Conservation (phyloP, 192 early-diverging fungal genomes). For the Gigaspora rosea region DNA sequence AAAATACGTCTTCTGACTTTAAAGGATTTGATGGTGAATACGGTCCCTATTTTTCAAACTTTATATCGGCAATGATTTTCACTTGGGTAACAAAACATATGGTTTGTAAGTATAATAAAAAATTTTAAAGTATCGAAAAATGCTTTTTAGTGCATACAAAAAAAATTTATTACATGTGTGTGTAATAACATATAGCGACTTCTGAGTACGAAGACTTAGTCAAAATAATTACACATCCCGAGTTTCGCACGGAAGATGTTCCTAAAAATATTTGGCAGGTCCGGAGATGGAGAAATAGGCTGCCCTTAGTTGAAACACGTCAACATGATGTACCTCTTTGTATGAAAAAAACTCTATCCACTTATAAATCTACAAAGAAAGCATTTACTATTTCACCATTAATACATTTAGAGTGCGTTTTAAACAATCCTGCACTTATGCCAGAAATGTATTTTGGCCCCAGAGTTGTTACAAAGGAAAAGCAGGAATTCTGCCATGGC, state of each 20-base stretch:
- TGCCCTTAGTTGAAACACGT: neutral
- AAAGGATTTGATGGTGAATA: too few relatives aligned
- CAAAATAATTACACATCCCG: neutral
- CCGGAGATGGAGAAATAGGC: neutral
- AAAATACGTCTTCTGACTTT: too few relatives aligned
- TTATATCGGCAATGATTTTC: too few relatives aligned
- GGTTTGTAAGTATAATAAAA: too few relatives aligned
- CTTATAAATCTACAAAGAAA: neutral
- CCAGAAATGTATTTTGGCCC: conserved; percentile 2
- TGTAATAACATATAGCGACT: neutral
- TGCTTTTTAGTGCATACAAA: too few relatives aligned
- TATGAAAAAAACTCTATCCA: neutral
- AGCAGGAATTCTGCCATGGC: neutral
- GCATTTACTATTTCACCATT: conserved; percentile 3
- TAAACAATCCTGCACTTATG: neutral
- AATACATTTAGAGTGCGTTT: neutral
- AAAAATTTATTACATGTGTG: too few relatives aligned
- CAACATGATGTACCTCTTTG: neutral
- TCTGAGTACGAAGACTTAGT: neutral
- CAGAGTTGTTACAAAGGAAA: neutral
- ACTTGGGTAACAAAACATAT: too few relatives aligned
- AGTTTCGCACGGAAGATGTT: neutral
- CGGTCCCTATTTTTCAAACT: too few relatives aligned
- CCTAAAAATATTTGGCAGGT: neutral
- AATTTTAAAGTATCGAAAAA: too few relatives aligned